Evolutionary conservation across 495 filamentous ascomycete species (phyloP), one percentile per base, ranked within the genome.

Genomic region (Xylaria grammica): DNA sequence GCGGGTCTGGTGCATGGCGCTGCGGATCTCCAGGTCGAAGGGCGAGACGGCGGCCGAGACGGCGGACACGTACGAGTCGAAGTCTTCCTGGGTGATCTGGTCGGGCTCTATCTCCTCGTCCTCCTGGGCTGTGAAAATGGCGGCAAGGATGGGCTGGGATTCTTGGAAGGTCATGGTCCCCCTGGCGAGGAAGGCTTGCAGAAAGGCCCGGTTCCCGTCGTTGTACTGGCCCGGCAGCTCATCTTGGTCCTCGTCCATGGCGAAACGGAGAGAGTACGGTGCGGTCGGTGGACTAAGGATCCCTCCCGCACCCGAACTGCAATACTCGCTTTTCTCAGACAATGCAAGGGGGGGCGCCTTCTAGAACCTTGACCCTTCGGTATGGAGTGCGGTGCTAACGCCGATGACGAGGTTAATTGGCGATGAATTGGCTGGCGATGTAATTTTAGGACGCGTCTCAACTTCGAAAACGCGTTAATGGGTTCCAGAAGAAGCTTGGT

Each of bases 21-120:
- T 88, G 55, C 90, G 85, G 69, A 97, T 95, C 75, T 97, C 94
- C 52, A 91, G 85, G 74, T 99, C 96, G 71, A 94, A 90, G 24
- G 85, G 81, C 5, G 90, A 90, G 49, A 97, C 83, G 27, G 86
- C 86, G 32, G 81, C 78, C 67, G 94, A 92, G 15, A 91, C 87
- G 7, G 85, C 82, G 29, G 82, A 72, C 55, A 97, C 81, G 79
- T 87, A 92, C 58, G 85, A 80, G 38, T 82, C 72, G 69, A 97
- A 85, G 61, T 91, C 85, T 13, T 87, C 84, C 66, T 85, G 77
- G 3, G 89, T 90, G 32, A 97, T 80, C 55, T 90, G 83, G 46
- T 85, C 81, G 10, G 75, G 63, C 22, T 70, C 49, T 11, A 71
- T 66, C 51, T 71, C 72, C 83, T 81, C 78, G 49, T 86, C 74